Evolutionary conservation across 805 yeast genomes (phyloP), one percentile per base, ranked within the genome.

Genomic region (Kodamaea kakaduensis): DNA sequence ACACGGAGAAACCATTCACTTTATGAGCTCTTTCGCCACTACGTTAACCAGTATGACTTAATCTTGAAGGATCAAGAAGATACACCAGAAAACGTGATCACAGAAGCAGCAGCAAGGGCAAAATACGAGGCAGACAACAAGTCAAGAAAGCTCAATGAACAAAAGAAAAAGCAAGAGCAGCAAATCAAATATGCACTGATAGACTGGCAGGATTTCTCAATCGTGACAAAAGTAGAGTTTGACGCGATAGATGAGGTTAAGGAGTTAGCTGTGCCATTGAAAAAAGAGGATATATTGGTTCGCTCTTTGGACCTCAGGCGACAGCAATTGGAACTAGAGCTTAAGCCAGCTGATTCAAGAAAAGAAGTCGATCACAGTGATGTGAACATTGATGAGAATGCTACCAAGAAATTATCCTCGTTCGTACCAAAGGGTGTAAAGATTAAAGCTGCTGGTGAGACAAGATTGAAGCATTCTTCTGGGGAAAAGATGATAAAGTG

Each of bases 131-230:
- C 69, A 34, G 51, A 50, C 5, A 56, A 62, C 30, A 64, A 64
- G 35, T 61, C 61, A 6, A 52, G 47, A 15, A 30, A 23, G 26
- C 28, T 40, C 56, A 43, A 42, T 4, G 67, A 46, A 58, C 60
- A 41, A 42, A 54, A 36, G 33, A 56, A 52, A 29, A 45, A 54
- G 29, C 69, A 73, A 25, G 69, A 69, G 38, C 44, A 49, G 17
- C 60, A 58, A 38, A 45, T 77, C 4, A 79, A 73, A 26, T 85
- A 71, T 58, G 86, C 89, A 0, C 73, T 83, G 7, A 79, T 87
- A 15, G 88, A 89, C 58, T 90, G 98, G 98, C 79, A 80, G 37
- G 85, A 84, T 43, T 90, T 89, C 51, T 67, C 71, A 2, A 67
- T 85, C 12, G 81, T 85, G 6, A 86, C 79, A 32, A 77, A 81